Conservation (phyloP, 2,329 filamentous ascomycete genomes). For the Capronia epimyces region DNA sequence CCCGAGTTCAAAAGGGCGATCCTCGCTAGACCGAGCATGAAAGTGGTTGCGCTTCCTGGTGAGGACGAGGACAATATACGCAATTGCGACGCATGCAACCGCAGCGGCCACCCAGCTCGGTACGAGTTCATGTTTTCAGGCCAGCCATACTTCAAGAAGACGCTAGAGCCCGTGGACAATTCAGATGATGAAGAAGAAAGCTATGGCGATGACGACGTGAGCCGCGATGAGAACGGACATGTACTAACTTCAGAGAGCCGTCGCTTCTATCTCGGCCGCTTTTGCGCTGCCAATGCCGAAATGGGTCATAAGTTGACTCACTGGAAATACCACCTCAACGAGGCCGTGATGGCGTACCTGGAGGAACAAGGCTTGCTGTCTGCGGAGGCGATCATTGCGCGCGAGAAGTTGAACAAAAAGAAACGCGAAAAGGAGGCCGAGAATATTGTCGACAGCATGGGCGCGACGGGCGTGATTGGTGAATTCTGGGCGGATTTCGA, state of each 20-base stretch:
- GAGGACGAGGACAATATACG: conserved; percentile 22
- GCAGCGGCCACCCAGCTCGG: conserved; percentile 62
- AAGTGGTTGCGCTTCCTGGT: conserved; percentile 33
- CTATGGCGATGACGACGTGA: conserved; percentile 38
- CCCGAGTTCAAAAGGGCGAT: conserved; percentile 60
- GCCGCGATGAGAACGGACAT: conserved; percentile 46
- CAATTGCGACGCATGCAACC: conserved; percentile 65
- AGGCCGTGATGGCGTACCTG: conserved; percentile 63
- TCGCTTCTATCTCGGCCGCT: conserved; percentile 51
- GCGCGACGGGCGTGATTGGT: conserved; percentile 52
- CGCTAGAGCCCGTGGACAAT: conserved; percentile 57
- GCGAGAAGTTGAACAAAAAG: conserved; percentile 57
- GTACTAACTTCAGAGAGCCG: conserved; percentile 41
- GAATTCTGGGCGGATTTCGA: conserved; percentile 63
- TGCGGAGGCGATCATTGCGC: conserved; percentile 53
- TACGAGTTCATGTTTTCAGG: conserved; percentile 60
- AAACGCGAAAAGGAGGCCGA: conserved; percentile 58
- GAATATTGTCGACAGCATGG: conserved; percentile 61
- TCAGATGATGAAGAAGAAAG: conserved; percentile 39
- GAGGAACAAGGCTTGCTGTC: conserved; percentile 53
- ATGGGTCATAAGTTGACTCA: conserved; percentile 68
- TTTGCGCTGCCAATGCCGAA: conserved; percentile 60
- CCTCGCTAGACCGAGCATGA: conserved; percentile 59
- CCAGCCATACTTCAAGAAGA: conserved; percentile 59
- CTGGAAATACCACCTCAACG: conserved; percentile 70